These are phyloP conservation scores for Trichosporon faecale DNA, from an alignment of 1,284 basidiomycete species.

Conservation along the genomic window DNA sequence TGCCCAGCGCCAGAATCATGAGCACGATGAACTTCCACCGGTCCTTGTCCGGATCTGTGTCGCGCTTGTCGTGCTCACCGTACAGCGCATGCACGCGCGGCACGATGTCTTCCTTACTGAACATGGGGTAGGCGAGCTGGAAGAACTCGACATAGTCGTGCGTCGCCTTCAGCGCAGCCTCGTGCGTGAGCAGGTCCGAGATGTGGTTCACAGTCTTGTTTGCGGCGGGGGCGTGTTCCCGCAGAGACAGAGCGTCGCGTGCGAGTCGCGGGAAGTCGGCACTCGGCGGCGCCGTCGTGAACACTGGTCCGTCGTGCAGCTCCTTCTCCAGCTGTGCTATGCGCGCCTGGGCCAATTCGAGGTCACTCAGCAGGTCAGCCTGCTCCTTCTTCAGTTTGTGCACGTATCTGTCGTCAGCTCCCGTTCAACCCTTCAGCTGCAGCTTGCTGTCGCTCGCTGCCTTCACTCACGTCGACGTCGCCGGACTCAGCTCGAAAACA, in stretches of 20 bases:
- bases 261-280: not conserved
- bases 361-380: constrained; percentile 27
- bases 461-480: constrained; percentile 43
- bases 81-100: constrained; percentile 31
- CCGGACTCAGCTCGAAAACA: constrained; percentile 45
- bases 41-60: constrained; percentile 15
- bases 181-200: constrained; percentile 22
- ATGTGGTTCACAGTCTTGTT: constrained; percentile 2
- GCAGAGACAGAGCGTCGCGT: constrained; percentile 20
- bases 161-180: constrained; percentile 26
- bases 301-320: constrained; percentile 18
- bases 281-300: not conserved
- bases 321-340: constrained; percentile 43
- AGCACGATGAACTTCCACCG: constrained; percentile 35
- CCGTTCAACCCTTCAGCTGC: too few relatives aligned
- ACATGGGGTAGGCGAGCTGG: constrained; percentile 33
- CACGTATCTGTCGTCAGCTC: constrained; percentile 30
- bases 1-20: constrained; percentile 39
- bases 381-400: constrained; percentile 37
- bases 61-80: constrained; percentile 18
- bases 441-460: too few relatives aligned
- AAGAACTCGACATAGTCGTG: constrained; percentile 33
- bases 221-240: not conserved
- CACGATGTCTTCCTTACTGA: constrained; percentile 29
- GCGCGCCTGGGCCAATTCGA: constrained; percentile 33